These are phyloP conservation scores for Bipolaris cookei DNA, from an alignment of 2,329 filamentous ascomycete species.

Conservation along the genomic window DNA sequence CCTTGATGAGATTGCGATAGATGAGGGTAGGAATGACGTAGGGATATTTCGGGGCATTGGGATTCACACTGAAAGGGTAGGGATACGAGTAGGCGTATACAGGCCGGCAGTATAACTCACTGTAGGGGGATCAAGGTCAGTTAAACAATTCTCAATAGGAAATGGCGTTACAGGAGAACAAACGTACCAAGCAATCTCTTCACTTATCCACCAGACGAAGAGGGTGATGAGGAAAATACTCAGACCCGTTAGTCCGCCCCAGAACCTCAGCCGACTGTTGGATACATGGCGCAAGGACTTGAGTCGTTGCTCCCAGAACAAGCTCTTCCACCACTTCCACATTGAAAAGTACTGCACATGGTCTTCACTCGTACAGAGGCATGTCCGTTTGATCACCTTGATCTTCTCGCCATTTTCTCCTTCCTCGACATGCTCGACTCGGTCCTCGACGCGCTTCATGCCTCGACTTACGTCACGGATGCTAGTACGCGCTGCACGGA, in stretches of 20 bases:
- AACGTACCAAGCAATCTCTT: slow-evolving; percentile 55
- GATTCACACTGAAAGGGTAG: slow-evolving; percentile 57
- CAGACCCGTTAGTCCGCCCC: slow-evolving; percentile 48
- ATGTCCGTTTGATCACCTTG: slow-evolving; percentile 22
- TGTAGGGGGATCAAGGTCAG: slow-evolving; percentile 18
- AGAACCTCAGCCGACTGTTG: slow-evolving; percentile 19
- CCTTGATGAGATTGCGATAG: slow-evolving; percentile 48
- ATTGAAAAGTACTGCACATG: slow-evolving; percentile 20
- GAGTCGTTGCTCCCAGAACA: slow-evolving; percentile 37
- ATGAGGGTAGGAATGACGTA: slow-evolving; percentile 63
- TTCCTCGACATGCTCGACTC: slow-evolving; percentile 46
- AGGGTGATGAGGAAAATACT: slow-evolving; percentile 51
- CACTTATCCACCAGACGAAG: slow-evolving; percentile 57
- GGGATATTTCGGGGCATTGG: slow-evolving; percentile 61
- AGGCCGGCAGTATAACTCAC: slow-evolving; percentile 60
- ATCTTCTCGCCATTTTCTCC: slow-evolving; percentile 18
- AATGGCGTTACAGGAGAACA: background rate
- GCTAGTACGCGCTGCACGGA: slow-evolving; percentile 50
- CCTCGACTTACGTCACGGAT: slow-evolving; percentile 54
- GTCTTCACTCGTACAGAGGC: slow-evolving; percentile 26
- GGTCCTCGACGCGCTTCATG: slow-evolving; percentile 51
- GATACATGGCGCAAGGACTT: slow-evolving; percentile 23
- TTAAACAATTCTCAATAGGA: background rate
- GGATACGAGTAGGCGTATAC: slow-evolving; percentile 55
- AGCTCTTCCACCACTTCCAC: slow-evolving; percentile 31